Conservation (phyloP, 371 early-diverging fungal genomes). For the Actinomucor elegans region DNA sequence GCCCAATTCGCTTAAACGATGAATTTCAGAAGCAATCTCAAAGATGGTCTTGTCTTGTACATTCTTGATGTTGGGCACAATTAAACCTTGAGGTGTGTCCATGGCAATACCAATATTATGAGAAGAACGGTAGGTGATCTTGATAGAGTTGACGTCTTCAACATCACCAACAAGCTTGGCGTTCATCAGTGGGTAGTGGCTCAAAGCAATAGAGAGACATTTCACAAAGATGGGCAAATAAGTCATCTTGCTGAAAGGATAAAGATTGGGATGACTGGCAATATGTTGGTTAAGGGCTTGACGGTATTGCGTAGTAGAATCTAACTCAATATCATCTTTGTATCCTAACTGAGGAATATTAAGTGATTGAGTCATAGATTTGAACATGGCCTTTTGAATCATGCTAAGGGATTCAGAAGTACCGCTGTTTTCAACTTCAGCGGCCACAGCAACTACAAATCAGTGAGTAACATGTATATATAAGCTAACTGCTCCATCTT, state of each 20-base stretch:
- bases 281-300: constrained; percentile 66
- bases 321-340: constrained; percentile 86
- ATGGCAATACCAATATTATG: constrained; percentile 97
- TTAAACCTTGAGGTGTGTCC: constrained; percentile 92
- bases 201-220: constrained; percentile 82
- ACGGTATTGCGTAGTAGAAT: constrained; percentile 67
- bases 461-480: not conserved
- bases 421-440: not conserved
- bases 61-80: constrained; percentile 95
- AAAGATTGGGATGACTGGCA: constrained; percentile 32
- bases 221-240: constrained; percentile 97
- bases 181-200: constrained; percentile 89
- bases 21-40: constrained; percentile 87
- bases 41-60: constrained; percentile 88
- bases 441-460: no score
- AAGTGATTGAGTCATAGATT: constrained; percentile 91
- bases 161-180: constrained; percentile 59
- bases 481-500: not conserved
- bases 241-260: constrained; percentile 75
- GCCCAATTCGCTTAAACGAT: constrained; percentile 74
- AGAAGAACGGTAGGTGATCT: constrained; percentile 68
- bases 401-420: constrained; percentile 59
- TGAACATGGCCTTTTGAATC: constrained; percentile 97
- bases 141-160: constrained; percentile 48
- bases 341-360: constrained; percentile 94